A percentile compares a stretch with the other conserved stretches of the same genome.
Conservation (phyloP, 306 rosid species). For the Quillaja saponaria region DNA sequence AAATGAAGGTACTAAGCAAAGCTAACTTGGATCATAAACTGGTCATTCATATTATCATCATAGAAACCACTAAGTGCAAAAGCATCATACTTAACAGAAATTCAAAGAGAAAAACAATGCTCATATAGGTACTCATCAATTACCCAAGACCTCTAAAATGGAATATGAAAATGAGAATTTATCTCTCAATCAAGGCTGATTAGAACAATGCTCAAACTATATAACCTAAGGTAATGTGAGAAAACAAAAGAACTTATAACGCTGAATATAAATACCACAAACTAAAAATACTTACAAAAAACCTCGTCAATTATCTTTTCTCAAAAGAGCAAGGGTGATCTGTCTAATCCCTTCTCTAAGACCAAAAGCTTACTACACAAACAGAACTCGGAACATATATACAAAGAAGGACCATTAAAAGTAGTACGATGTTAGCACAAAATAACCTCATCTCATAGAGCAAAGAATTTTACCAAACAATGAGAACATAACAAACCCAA, state of each 20-base stretch:
- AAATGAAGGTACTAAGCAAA: too few species aligned
- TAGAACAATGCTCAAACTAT: background rate
- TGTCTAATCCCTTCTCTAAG: conserved; percentile 14
- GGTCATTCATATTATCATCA: too few species aligned
- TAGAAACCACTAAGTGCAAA: too few species aligned
- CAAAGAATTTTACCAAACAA: conserved; percentile 25
- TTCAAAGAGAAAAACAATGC: background rate
- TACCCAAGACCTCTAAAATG: conserved; percentile 1
- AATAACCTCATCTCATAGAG: conserved; percentile 8
- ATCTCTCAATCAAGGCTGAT: background rate
- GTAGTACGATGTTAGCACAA: conserved; percentile 7
- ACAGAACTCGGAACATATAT: conserved; percentile 12
- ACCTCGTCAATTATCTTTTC: conserved; percentile 24
- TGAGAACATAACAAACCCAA: conserved; percentile 29
- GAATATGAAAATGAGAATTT: background rate
- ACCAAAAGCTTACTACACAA: conserved; percentile 5
- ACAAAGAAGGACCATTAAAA: conserved; percentile 19
- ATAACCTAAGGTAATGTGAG: background rate
- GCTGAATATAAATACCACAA: conserved; percentile 2
- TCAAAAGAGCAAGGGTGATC: conserved; percentile 6
- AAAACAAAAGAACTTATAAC: conserved; percentile 17
- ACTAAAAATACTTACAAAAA: conserved; percentile 3
- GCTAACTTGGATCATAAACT: too few species aligned
- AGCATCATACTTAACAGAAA: too few species aligned
- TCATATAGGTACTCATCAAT: background rate